A percentile compares a stretch with the other conserved stretches of the same genome.
phyloP scores from a whole-genome alignment of 1,284 basidiomycete species.

The Phylloporus gajari region DNA sequence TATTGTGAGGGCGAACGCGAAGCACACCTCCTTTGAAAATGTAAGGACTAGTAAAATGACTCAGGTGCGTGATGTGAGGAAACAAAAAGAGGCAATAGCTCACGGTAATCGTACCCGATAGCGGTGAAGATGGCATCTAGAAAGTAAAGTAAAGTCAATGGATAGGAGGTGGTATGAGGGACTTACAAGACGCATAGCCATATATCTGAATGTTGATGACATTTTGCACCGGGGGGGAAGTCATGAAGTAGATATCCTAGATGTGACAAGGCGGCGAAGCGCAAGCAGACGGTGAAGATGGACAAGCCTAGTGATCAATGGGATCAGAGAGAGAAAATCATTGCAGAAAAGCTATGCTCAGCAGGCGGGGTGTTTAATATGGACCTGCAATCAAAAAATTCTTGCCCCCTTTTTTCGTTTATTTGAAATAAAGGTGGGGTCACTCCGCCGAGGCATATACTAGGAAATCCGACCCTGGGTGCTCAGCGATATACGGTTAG shows the following conservation, averaged over 20 bases:
- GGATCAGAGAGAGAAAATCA: no score
- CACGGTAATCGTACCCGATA: not conserved
- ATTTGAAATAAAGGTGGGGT: no score
- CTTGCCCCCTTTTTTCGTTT: no score
- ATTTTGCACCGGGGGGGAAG: not conserved
- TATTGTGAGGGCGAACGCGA: not conserved
- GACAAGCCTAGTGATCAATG: no score
- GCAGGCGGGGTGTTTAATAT: no score
- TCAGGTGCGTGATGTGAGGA: not conserved
- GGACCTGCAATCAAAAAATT: no score
- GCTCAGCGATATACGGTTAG: no score
- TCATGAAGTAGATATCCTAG: not conserved
- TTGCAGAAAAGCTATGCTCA: no score
- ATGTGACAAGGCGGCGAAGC: not conserved
- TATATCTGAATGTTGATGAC: not conserved
- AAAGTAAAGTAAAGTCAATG: not conserved
- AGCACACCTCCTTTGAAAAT: not conserved
- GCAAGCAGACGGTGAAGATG: not conserved
- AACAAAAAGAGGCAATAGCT: not conserved
- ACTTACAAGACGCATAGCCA: not conserved
- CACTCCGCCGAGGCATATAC: no score
- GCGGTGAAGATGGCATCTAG: not conserved
- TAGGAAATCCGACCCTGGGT: no score
- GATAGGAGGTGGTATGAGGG: not conserved
- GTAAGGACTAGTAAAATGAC: not conserved